A percentile compares a stretch with the other conserved stretches of the same genome.
These are phyloP conservation scores for Sicyos edulis DNA, from an alignment of 306 rosid genomes.

Conservation along the genomic window DNA sequence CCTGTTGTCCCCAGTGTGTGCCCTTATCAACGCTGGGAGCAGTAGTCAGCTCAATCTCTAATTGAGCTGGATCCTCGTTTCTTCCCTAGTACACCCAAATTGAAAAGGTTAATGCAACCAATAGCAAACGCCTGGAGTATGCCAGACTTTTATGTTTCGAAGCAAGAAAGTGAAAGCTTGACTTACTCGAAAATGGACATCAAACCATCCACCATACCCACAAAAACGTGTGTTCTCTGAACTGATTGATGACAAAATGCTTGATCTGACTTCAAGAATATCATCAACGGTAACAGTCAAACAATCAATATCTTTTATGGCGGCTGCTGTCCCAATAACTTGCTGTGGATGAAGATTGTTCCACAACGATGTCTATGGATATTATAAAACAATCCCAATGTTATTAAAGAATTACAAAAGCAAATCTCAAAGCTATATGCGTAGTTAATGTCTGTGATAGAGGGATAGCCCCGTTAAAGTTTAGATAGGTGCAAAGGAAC, in stretches of 20 bases:
- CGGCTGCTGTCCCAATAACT: slow-evolving; percentile 70
- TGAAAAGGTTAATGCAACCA: neutral
- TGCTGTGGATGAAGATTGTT: slow-evolving; percentile 86
- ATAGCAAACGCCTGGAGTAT: slow-evolving; percentile 16
- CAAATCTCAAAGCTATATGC: neutral
- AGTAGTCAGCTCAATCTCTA: slow-evolving; percentile 77
- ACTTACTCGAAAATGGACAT: slow-evolving; percentile 90
- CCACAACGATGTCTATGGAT: slow-evolving; percentile 80
- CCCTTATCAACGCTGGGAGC: slow-evolving; percentile 60
- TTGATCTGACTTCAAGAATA: slow-evolving; percentile 62
- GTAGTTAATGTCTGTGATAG: neutral
- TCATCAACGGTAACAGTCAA: slow-evolving; percentile 76
- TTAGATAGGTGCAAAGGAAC: neutral
- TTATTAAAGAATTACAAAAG: slow-evolving; percentile 9
- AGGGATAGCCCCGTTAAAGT: neutral
- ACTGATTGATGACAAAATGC: slow-evolving; percentile 46
- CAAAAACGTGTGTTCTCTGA: slow-evolving; percentile 53
- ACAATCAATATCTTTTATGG: slow-evolving; percentile 79
- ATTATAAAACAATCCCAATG: slow-evolving; percentile 1
- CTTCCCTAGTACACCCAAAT: slow-evolving; percentile 60
- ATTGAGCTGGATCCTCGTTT: slow-evolving; percentile 70
- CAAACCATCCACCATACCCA: slow-evolving; percentile 96
- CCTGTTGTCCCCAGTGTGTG: slow-evolving; percentile 99
- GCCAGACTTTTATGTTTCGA: neutral
- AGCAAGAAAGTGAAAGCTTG: slow-evolving; percentile 14